Evolutionary conservation across 139 green algal species (phyloP).

Genomic region (Zygnema cylindricum): DNA sequence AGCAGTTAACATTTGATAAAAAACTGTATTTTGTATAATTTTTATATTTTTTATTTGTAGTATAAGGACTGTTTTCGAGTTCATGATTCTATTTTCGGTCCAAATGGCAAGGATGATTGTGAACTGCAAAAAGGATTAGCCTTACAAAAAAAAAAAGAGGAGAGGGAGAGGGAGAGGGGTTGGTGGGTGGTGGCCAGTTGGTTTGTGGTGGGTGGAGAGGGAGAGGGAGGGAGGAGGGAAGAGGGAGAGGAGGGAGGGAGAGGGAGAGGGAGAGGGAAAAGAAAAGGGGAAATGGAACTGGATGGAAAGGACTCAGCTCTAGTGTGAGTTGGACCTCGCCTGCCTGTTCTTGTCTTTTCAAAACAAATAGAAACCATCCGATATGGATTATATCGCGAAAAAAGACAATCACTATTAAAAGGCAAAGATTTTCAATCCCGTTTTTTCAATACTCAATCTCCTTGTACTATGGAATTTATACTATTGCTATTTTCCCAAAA

Average conservation of each 20-base stretch:
- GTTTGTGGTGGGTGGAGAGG: neutral
- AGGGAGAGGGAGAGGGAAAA: neutral
- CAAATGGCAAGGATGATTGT: too few species aligned
- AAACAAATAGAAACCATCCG: neutral
- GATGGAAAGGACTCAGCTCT: too few species aligned
- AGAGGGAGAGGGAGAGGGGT: neutral
- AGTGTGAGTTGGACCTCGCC: neutral
- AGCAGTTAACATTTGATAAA: too few species aligned
- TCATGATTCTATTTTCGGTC: too few species aligned
- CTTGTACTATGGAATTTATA: neutral
- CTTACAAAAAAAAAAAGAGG: neutral
- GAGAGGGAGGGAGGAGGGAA: neutral
- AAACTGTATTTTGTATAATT: too few species aligned
- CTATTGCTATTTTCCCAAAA: too few species aligned
- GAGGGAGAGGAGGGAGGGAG: neutral
- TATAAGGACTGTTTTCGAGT: neutral
- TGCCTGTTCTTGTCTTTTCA: neutral
- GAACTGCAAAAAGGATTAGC: too few species aligned
- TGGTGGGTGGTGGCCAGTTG: neutral
- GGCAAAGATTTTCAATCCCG: neutral
- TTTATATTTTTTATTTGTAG: too few species aligned
- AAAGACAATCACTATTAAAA: neutral
- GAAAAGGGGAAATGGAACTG: too few species aligned
- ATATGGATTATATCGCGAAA: neutral
- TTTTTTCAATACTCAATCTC: neutral